phyloP scores from a whole-genome alignment of 2,329 filamentous ascomycete species.

The Onygenales sp. region DNA sequence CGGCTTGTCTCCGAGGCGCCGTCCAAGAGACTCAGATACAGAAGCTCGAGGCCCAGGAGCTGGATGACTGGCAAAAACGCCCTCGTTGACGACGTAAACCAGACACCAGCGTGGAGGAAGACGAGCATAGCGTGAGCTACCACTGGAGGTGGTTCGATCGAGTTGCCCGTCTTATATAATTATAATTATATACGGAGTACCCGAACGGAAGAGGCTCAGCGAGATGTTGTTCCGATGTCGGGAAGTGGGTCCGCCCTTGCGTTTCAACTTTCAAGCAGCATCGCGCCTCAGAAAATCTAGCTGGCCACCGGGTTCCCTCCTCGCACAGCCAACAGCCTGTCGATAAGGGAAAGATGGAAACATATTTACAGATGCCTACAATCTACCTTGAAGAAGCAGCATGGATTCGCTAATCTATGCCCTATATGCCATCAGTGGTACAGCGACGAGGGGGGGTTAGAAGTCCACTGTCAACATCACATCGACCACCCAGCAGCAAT shows the following conservation, averaged over 20 bases:
- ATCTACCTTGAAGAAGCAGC: background rate
- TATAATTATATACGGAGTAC: background rate
- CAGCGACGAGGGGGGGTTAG: background rate
- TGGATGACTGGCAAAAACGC: background rate
- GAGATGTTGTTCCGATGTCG: background rate
- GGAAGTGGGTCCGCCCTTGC: background rate
- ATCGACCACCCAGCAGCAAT: constrained; percentile 3
- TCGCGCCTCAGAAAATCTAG: background rate
- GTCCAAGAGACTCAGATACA: constrained; percentile 2
- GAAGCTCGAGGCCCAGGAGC: background rate
- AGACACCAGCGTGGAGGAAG: background rate
- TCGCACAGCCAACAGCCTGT: background rate
- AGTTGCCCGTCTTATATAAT: constrained; percentile 2
- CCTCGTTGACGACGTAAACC: background rate
- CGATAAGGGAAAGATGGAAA: constrained; percentile 1
- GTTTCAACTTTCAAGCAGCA: background rate
- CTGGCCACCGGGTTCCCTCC: background rate
- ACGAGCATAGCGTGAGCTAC: constrained; percentile 2
- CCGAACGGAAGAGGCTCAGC: constrained; percentile 4
- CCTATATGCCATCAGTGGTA: constrained; percentile 3
- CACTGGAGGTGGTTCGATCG: constrained; percentile 5
- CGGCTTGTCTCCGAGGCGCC: background rate
- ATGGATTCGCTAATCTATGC: constrained; percentile 2
- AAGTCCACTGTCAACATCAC: constrained; percentile 3
- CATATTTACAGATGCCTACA: constrained; percentile 4